Base-by-base conservation (phyloP, 352 stramenopile genomes). In the Ophiocytium majus region DNA sequence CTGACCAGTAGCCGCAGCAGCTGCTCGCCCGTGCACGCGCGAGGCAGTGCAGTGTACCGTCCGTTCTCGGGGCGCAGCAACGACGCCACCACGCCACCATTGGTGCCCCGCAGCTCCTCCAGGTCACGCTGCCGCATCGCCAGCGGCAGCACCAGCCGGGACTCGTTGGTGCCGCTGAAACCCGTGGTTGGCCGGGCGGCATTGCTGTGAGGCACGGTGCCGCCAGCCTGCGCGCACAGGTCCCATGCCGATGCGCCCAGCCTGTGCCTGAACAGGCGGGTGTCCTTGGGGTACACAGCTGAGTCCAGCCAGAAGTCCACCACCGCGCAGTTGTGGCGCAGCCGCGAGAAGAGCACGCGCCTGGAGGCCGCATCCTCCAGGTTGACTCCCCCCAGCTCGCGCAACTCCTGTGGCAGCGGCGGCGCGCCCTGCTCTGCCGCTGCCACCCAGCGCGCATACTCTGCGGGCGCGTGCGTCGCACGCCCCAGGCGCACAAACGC, bases 211-310 rank as follows among this genome's bases (percentile, higher is more conserved):
- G n/a, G n/a, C n/a, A n/a, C n/a, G n/a, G n/a, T n/a, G n/a, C n/a
- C n/a, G n/a, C n/a, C n/a, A n/a, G n/a, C n/a, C n/a, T n/a, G n/a
- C 19, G 28, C 28, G 28, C 57, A 66, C 57, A 66, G 19, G 28
- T 66, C 57, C 57, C 57, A 66, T 66, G 57, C 57, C 28, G 57
- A 66, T 66, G 57, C 57, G 19, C 17, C 57, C 28, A 66, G 57
- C 28, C 28, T 66, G 57, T 66, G 28, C 28, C 57, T 66, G 57
- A 66, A 66, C 57, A 23, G 57, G 19, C 28, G 19, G 28, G 17
- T 66, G 17, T 66, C 57, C 19, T 23, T 28, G 19, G 57, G 57
- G 57, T 23, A 66, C 28, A 66, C 57, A 66, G 57, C 57, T 23
- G 17, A 23, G 28, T 28, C 57, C 19, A 66, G 57, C 57, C 57